phyloP scores from a whole-genome alignment of 116 monocot species.

The Phalaenopsis hybrid region DNA sequence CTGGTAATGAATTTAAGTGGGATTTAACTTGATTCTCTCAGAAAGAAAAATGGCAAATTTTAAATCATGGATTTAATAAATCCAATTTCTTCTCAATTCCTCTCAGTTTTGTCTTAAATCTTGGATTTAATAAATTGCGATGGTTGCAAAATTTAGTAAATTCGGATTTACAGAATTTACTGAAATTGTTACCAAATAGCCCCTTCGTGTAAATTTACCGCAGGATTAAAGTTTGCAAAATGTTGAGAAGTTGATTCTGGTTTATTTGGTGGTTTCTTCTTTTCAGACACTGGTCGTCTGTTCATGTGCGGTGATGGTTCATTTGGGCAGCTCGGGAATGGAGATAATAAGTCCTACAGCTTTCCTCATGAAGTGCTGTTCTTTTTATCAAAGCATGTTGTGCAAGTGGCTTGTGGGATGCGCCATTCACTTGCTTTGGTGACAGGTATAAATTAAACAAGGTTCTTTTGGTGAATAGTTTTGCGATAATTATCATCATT shows the following conservation, averaged over 20 bases:
- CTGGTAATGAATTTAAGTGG: too few species aligned
- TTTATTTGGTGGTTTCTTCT: conserved; percentile 6
- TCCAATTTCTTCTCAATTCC: too few species aligned
- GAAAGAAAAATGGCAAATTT: too few species aligned
- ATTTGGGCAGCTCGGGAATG: conserved; percentile 92
- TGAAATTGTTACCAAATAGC: too few species aligned
- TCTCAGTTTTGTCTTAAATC: too few species aligned
- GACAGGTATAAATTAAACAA: conserved; percentile 29
- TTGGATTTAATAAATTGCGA: too few species aligned
- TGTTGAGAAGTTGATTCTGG: not conserved
- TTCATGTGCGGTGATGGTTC: conserved; percentile 96
- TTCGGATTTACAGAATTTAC: too few species aligned
- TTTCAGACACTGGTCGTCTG: conserved; percentile 52
- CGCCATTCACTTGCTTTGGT: conserved; percentile 78
- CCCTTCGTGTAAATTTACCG: not conserved
- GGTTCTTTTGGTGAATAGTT: not conserved
- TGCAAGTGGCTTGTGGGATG: conserved; percentile 82
- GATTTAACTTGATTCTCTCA: too few species aligned
- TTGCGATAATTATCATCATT: not conserved
- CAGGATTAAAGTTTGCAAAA: not conserved
- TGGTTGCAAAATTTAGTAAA: too few species aligned
- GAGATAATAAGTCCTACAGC: conserved; percentile 43
- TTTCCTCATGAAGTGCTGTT: conserved; percentile 55
- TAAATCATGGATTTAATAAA: too few species aligned
- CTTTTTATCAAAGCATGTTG: conserved; percentile 47